A percentile compares a stretch with the other conserved stretches of the same genome.
Conservation (phyloP, 177 flowering plant genomes). For the Telopea speciosissima region DNA sequence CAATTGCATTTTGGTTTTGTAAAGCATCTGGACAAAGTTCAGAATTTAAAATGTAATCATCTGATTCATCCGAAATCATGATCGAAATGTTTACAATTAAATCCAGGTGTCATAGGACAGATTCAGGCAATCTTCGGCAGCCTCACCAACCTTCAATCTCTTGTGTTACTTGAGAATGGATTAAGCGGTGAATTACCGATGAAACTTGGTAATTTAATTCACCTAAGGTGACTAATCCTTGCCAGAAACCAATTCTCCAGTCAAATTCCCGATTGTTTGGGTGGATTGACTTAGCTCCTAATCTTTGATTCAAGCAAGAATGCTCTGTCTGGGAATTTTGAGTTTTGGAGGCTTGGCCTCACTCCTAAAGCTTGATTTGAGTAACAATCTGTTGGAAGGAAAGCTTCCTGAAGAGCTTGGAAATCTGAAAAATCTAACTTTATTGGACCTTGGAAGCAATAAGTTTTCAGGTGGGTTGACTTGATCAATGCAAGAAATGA, state of each 20-base stretch:
- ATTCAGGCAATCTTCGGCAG: slow-evolving; percentile 42
- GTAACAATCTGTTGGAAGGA: slow-evolving; percentile 58
- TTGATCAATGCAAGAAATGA: slow-evolving; percentile 42
- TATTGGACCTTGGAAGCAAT: slow-evolving; percentile 73
- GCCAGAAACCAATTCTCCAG: slow-evolving; percentile 57
- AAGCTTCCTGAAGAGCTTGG: slow-evolving; percentile 47
- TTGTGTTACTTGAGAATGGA: slow-evolving; percentile 64
- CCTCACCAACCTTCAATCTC: slow-evolving; percentile 54
- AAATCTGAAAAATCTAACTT: slow-evolving; percentile 54
- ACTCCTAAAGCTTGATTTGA: slow-evolving; percentile 78
- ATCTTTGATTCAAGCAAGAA: slow-evolving; percentile 77
- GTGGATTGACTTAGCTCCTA: slow-evolving; percentile 40
- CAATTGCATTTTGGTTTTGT: too few relatives aligned
- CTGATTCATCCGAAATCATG: too few relatives aligned
- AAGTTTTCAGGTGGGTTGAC: slow-evolving; percentile 60
- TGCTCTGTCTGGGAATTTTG: slow-evolving; percentile 44
- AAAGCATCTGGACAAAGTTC: too few relatives aligned
- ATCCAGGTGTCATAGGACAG: slow-evolving; percentile 57
- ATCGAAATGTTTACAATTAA: slow-evolving; percentile 16
- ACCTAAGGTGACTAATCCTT: slow-evolving; percentile 51
- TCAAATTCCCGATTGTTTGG: slow-evolving; percentile 43
- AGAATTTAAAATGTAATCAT: too few relatives aligned
- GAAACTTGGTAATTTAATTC: slow-evolving; percentile 38
- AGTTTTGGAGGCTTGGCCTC: slow-evolving; percentile 53
- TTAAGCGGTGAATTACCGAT: slow-evolving; percentile 52